These are phyloP conservation scores for Lepidium aucheri DNA, from an alignment of 345 rosid genomes.

Conservation along the genomic window DNA sequence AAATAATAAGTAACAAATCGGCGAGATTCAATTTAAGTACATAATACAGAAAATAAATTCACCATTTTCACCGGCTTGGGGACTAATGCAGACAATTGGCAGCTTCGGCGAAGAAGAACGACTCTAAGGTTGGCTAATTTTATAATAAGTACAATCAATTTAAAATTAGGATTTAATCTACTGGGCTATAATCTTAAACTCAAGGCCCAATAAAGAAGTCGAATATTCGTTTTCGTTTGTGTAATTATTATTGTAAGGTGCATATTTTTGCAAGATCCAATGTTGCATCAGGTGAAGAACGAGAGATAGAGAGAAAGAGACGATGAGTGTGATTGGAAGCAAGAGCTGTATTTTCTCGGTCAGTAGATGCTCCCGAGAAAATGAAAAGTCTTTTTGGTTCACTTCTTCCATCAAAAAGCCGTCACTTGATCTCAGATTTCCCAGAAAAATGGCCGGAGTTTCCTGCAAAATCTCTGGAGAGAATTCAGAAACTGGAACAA, in stretches of 20 bases:
- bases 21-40: background rate
- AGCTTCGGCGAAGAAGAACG: background rate
- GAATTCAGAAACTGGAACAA: constrained; percentile 18
- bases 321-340: constrained; percentile 31
- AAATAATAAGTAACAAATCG: background rate
- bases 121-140: too few species aligned
- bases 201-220: background rate
- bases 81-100: background rate
- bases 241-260: constrained; percentile 9
- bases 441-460: constrained; percentile 23
- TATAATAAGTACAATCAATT: background rate
- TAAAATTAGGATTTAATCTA: background rate
- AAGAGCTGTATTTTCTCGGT: constrained; percentile 25
- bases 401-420: constrained; percentile 5
- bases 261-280: constrained; percentile 11
- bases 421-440: constrained; percentile 5
- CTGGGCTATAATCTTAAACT: background rate
- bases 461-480: constrained; percentile 36
- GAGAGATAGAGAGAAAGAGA: background rate
- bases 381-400: background rate
- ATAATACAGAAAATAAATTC: background rate
- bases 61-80: constrained; percentile 8
- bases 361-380: constrained; percentile 14
- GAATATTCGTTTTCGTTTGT: background rate
- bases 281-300: constrained; percentile 16